Evolutionary conservation across 306 rosid species (phyloP), one percentile per base, ranked within the genome.

Genomic region (Cucurbita moschata): DNA sequence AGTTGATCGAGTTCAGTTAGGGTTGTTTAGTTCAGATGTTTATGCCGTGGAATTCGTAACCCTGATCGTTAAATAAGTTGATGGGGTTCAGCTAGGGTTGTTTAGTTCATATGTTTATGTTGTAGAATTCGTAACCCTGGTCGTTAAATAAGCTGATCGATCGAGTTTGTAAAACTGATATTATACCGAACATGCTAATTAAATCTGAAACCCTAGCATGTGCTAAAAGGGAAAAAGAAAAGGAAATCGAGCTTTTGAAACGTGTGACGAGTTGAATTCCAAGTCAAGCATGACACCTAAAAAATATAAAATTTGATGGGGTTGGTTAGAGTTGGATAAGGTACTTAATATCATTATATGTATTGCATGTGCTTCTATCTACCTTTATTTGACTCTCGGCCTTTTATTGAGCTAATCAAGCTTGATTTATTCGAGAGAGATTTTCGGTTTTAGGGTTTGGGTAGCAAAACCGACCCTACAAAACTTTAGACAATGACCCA

Each of bases 321-420:
- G 56, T 11, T 67, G 11, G 55, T 8, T 67, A 42, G 71, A 10
- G 71, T 40, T 64, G 71, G 71, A 62, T 62, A 62, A 21, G 72
- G 72, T 43, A 43, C n/a, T 42, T 66, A 43, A 43, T 18, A 66
- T 66, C 7, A 66, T 66, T 4, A 43, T 10, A 14, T 54, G 16
- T 44, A 44, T 67, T 67, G 73, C 73, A 67, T 67, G 73, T 67
- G 73, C 56, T 21, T 38, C 73, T 21, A 44, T 42, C 42, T 13
- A 12, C 56, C 73, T 67, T 67, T 46, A 4, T 46, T 67, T 67
- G 73, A 67, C 73, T 67, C 50, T 38, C 0, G 0, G 14, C n/a
- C 4, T 64, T 6, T 23, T 11, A 42, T 12, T 44, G 21, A 6
- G 1, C 56, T 67, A 46, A 67, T 67, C 11, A 67, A 67, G 21